phyloP scores from a whole-genome alignment of 2,329 filamentous ascomycete species.

The Fusarium sp. region DNA sequence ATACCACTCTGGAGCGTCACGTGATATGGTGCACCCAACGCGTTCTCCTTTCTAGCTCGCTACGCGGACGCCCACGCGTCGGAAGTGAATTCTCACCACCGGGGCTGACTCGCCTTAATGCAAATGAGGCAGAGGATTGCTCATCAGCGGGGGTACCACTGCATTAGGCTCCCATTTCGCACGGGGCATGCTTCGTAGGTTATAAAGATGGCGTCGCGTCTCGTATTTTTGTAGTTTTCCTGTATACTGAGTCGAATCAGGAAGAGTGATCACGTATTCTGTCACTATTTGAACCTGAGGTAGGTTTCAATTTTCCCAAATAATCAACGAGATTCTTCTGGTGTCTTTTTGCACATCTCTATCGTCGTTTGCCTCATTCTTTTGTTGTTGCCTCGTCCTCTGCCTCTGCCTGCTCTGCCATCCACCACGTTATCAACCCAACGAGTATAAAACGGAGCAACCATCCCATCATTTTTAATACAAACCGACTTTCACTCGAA shows the following conservation, averaged over 20 bases:
- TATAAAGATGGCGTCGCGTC: conserved; percentile 47
- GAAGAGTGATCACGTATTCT: conserved; percentile 39
- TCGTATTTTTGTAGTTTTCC: conserved; percentile 10
- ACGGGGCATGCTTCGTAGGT: conserved; percentile 44
- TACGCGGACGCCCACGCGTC: conserved; percentile 41
- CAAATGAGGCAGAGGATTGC: conserved; percentile 23
- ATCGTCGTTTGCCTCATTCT: conserved; percentile 30
- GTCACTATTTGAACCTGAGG: conserved; percentile 50
- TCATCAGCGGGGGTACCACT: conserved; percentile 38
- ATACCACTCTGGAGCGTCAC: conserved; percentile 26
- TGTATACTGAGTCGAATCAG: conserved; percentile 32
- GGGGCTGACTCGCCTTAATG: conserved; percentile 42
- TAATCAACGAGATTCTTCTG: conserved; percentile 26
- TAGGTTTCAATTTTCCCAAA: conserved; percentile 47
- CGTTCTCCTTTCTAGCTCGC: conserved; percentile 3
- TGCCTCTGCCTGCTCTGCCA: conserved; percentile 20
- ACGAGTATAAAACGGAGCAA: conserved; percentile 31
- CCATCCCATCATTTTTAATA: conserved; percentile 30
- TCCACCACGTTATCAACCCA: conserved; percentile 13
- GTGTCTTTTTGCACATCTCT: conserved; percentile 25
- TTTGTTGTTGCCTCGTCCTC: conserved; percentile 30
- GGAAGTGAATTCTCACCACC: conserved; percentile 43
- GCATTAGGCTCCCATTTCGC: conserved; percentile 43
- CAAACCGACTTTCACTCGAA: not conserved
- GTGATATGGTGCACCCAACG: conserved; percentile 34